Conservation (phyloP, 192 early-diverging fungal species). For the Geosiphon pyriformis region DNA sequence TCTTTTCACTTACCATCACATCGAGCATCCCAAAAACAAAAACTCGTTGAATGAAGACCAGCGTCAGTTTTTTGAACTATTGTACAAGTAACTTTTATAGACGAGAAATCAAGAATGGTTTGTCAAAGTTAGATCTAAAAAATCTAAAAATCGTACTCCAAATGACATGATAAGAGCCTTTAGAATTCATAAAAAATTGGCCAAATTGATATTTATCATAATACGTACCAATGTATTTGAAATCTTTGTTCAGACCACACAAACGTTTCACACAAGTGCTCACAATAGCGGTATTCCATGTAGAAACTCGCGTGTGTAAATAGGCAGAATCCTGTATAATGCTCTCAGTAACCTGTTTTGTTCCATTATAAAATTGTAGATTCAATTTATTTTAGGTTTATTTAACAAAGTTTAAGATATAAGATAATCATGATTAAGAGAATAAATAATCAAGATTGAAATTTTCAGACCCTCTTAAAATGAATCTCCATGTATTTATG, state of each 20-base stretch:
- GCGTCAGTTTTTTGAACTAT: constrained; percentile 82
- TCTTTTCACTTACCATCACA: constrained; percentile 52
- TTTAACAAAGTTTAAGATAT: too few relatives aligned
- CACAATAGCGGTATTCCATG: constrained; percentile 72
- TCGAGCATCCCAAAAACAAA: constrained; percentile 71
- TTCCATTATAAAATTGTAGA: too few relatives aligned
- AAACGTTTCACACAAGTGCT: constrained; percentile 62
- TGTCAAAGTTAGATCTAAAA: too few relatives aligned
- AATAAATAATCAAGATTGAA: background rate
- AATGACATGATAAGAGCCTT: too few relatives aligned
- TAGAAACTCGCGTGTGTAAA: constrained; percentile 66
- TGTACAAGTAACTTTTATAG: constrained; percentile 68
- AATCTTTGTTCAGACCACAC: constrained; percentile 61
- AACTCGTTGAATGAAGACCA: constrained; percentile 68
- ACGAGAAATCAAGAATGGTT: too few relatives aligned
- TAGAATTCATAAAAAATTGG: too few relatives aligned
- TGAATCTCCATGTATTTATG: background rate
- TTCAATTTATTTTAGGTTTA: too few relatives aligned
- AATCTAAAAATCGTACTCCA: too few relatives aligned
- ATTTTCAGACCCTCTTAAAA: background rate
- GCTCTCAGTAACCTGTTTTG: constrained; percentile 58
- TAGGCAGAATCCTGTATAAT: constrained; percentile 66
- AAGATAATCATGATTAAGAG: background rate
- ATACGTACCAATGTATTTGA: constrained; percentile 71
- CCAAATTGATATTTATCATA: background rate